These are phyloP conservation scores for Hamamelis virginiana DNA, from an alignment of 164 flowering plant genomes.

Conservation along the genomic window DNA sequence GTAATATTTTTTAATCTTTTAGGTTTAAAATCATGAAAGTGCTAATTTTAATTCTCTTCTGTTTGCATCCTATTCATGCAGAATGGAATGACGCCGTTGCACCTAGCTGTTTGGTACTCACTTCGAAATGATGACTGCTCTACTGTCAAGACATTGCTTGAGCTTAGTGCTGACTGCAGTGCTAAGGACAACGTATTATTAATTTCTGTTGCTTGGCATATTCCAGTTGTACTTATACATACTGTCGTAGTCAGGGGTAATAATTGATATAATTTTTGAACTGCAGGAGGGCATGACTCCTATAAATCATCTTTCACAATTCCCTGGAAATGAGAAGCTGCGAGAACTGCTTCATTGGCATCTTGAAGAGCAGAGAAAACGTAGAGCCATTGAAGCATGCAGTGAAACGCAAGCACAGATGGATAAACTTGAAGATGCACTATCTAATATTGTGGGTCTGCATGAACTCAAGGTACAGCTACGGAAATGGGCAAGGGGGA, in stretches of 20 bases:
- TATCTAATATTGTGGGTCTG: conserved; percentile 81
- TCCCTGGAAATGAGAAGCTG: conserved; percentile 70
- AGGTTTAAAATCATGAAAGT: neutral
- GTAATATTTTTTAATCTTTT: no score
- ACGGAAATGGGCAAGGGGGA: conserved; percentile 97
- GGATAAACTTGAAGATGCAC: conserved; percentile 78
- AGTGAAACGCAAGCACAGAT: conserved; percentile 81
- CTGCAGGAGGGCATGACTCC: conserved; percentile 91
- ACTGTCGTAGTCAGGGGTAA: neutral
- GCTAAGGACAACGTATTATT: conserved; percentile 69
- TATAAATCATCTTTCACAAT: conserved; percentile 72
- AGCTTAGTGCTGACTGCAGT: conserved; percentile 84
- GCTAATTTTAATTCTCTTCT: neutral
- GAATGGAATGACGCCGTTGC: conserved; percentile 99
- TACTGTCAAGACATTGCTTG: conserved; percentile 77
- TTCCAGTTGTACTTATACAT: neutral
- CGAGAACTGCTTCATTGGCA: conserved; percentile 52
- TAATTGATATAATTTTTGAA: conserved; percentile 5
- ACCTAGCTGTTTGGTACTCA: conserved; percentile 95
- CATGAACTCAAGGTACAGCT: conserved; percentile 82
- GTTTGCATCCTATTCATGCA: conserved; percentile 40
- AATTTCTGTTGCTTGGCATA: neutral
- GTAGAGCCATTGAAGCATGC: conserved; percentile 84
- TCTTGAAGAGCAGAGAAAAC: conserved; percentile 76
- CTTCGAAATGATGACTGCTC: conserved; percentile 60